Evolutionary conservation across 139 green algal species (phyloP), one percentile per base, ranked within the genome.

Genomic region (Chlorella sp.): DNA sequence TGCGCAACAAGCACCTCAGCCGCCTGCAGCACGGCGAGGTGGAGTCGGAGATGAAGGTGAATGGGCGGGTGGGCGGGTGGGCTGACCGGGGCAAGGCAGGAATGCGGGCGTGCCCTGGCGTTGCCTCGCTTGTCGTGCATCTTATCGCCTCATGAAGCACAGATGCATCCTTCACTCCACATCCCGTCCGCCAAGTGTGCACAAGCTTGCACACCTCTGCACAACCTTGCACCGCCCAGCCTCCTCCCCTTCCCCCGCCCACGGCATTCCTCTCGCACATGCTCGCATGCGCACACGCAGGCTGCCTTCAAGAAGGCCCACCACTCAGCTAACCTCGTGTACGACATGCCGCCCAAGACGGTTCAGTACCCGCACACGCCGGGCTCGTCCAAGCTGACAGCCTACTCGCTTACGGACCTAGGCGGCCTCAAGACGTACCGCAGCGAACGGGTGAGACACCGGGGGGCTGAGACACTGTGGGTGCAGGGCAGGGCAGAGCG

Each of bases 341-440:
- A 83, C 62, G 63, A 79, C 50, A 70, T 77, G 2, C 77, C 77
- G 3, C 77, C 77, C 49, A 76, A 70, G 62, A 78, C 62, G 20
- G 71, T 82, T 4, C 32, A 60, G 1, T 78, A 71, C 62, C 30
- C 30, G 29, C 5, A 29, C 36, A 61, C 22, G 5, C 17, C 14
- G 6, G 67, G 67, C 29, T 24, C 26, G 20, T 26, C 24, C 23
- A 65, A 64, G 30, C 49, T 72, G 29, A 34, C 42, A 1, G 42
- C 29, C 14, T 72, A 64, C 42, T 17, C 29, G 26, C 29, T 72
- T 42, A 10, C 23, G 67, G 29, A 61, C 30, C 42, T 17, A 1
- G 29, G 22, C 3, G 49, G 67, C 67, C 20, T 62, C 24, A 49
- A 63, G 36, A 5, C 30, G 24, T 71, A 70, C 64, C n/a, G 32